Conservation (phyloP, 441 rosid genomes). For the Populus hybrid region DNA sequence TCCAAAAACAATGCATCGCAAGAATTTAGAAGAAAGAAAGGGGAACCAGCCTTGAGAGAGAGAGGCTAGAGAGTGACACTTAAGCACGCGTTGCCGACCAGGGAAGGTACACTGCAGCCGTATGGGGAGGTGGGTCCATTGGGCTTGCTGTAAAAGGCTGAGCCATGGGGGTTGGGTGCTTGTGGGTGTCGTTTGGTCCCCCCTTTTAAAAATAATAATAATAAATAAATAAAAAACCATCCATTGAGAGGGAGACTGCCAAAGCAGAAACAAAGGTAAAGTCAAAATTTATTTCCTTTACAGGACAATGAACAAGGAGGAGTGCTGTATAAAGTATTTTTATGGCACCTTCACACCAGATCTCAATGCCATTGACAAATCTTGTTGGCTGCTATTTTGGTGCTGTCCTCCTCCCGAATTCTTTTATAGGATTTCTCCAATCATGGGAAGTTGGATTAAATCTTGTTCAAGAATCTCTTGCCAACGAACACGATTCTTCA, state of each 20-base stretch:
- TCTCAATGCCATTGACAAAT: constrained; percentile 19
- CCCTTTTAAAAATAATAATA: background rate
- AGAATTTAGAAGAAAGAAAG: constrained; percentile 17
- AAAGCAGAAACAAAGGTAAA: background rate
- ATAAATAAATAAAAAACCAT: too few relatives aligned
- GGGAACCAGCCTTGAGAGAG: background rate
- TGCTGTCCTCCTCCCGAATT: background rate
- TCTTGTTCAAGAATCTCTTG: too few relatives aligned
- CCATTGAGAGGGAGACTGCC: background rate
- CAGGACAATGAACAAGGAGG: background rate
- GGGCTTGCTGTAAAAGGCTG: constrained; percentile 37
- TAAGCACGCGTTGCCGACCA: constrained; percentile 91
- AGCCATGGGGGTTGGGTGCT: constrained; percentile 12
- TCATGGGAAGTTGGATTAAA: too few relatives aligned
- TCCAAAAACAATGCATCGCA: constrained; percentile 19
- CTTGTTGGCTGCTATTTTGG: constrained; percentile 19
- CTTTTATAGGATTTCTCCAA: too few relatives aligned
- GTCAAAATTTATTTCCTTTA: too few relatives aligned
- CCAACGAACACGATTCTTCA: too few relatives aligned
- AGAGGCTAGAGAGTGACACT: constrained; percentile 40
- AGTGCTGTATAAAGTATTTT: too few relatives aligned
- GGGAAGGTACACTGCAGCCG: constrained; percentile 55
- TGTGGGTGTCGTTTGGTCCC: constrained; percentile 29
- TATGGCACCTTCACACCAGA: constrained; percentile 15
- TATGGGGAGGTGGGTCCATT: constrained; percentile 73